A percentile compares a stretch with the other conserved stretches of the same genome.
Conservation (phyloP, 331 rosid genomes). For the Dryas integrifolia region DNA sequence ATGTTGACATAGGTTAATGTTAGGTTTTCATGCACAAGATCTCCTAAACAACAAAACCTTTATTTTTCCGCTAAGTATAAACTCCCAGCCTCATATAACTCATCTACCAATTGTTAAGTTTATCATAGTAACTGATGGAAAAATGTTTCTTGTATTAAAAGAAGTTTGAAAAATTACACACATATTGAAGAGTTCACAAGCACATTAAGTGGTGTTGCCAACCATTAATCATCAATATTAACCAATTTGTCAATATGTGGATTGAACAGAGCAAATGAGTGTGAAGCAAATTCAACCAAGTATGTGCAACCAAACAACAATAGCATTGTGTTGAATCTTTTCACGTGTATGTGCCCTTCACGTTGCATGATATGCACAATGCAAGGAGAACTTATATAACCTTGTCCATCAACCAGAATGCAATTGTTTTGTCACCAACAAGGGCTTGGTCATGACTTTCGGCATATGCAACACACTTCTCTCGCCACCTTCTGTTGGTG, state of each 20-base stretch:
- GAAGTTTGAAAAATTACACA: background rate
- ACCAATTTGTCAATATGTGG: background rate
- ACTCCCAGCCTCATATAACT: background rate
- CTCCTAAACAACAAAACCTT: background rate
- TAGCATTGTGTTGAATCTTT: constrained; percentile 1
- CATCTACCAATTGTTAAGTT: background rate
- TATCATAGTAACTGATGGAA: background rate
- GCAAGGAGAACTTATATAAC: constrained; percentile 36
- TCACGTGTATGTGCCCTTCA: constrained; percentile 4
- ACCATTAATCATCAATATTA: background rate
- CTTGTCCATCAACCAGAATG: constrained; percentile 99
- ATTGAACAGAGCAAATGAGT: background rate
- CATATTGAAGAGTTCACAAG: too few relatives aligned
- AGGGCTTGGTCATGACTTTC: constrained; percentile 99
- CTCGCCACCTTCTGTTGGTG: constrained; percentile 92
- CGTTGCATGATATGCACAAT: constrained; percentile 16
- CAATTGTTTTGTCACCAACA: constrained; percentile 98
- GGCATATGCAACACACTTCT: constrained; percentile 88
- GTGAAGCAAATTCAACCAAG: background rate
- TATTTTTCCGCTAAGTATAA: background rate
- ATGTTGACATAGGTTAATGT: background rate
- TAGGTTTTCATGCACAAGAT: background rate
- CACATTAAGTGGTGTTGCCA: too few relatives aligned
- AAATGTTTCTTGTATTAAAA: background rate
- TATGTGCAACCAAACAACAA: background rate